Evolutionary conservation across 2,329 filamentous ascomycete genomes (phyloP), one percentile per base, ranked within the genome.

Genomic region (Curvularia eragrostidis): DNA sequence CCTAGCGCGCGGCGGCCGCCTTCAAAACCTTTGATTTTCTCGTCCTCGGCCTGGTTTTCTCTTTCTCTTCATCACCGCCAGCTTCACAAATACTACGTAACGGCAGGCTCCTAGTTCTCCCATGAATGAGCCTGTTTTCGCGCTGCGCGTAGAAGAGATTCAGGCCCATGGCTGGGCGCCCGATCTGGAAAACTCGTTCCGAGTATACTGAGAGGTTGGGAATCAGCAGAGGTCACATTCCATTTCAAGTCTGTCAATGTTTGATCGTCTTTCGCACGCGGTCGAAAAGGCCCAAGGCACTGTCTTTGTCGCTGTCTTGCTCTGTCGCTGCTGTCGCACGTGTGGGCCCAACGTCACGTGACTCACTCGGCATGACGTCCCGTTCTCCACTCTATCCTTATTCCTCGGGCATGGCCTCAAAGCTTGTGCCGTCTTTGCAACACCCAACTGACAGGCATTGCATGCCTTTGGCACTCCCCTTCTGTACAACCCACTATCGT

Each of bases 211-310:
- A 89, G 79, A 83, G 82, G 78, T 81, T 84, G 83, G 87, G 87
- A 89, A 89, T 89, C 87, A 89, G 87, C 85, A 83, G 86, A 82
- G 87, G 87, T 87, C 82, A 89, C 85, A 86, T 79, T 32, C 8
- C 10, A 47, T 36, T 36, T 36, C 6, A 18, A 36, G 1, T 3
- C 34, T 18, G 34, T 36, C 5, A 1, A 18, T 7, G 15, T 9
- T n/a, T n/a, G 1, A 23, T 15, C 43, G 18, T 6, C 4, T 21
- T 32, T 21, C 34, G 34, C 15, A n/a, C 32, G 13, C 32, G 13
- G 10, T 15, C 32, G 2, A 13, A 12, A 15, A 5, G 32, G 32
- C 32, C 10, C 3, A 12, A 4, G 3, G 12, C 18, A 19, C 3
- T 13, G 21, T 42, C 24, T 24, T 42, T 42, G 15, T 34, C 32